phyloP scores from a whole-genome alignment of 371 early-diverging fungal genomes.

The Nematocida sp. region DNA sequence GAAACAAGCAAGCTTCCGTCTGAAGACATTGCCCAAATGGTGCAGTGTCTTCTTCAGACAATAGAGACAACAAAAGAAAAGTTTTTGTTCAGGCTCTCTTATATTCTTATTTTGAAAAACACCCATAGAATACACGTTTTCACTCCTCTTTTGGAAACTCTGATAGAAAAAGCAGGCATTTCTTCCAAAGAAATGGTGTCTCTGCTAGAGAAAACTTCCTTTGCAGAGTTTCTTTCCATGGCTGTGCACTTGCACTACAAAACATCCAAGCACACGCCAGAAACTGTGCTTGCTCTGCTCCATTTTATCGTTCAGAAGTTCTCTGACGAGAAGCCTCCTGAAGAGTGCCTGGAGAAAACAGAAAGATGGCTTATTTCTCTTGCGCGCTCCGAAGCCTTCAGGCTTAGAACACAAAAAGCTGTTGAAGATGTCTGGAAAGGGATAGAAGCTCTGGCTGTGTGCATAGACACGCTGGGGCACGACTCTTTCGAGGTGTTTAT shows the following conservation, averaged over 20 bases:
- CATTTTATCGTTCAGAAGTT: not conserved
- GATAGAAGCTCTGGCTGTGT: conserved; percentile 11
- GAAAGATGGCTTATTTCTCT: conserved; percentile 6
- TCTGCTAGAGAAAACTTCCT: not conserved
- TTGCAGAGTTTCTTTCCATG: not conserved
- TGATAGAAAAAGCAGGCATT: not conserved
- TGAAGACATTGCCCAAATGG: not conserved
- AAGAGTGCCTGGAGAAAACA: not conserved
- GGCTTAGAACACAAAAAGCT: not conserved
- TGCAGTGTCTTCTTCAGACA: not conserved
- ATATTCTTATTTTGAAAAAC: not conserved
- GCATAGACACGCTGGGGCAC: conserved; percentile 11
- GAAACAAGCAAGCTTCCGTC: conserved; percentile 4
- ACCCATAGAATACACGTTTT: conserved; percentile 2
- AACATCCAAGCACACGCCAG: conserved; percentile 4
- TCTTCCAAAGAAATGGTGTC: not conserved
- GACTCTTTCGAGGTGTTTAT: conserved; percentile 47
- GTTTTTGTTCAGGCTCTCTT: conserved; percentile 6
- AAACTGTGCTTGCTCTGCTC: not conserved
- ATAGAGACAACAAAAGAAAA: conserved; percentile 9
- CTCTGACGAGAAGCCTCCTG: not conserved
- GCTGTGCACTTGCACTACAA: conserved; percentile 21
- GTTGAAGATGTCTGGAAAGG: not conserved
- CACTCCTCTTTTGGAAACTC: not conserved
- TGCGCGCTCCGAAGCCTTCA: not conserved